phyloP scores from a whole-genome alignment of 805 yeast species.

The Peterozyma toletana region DNA sequence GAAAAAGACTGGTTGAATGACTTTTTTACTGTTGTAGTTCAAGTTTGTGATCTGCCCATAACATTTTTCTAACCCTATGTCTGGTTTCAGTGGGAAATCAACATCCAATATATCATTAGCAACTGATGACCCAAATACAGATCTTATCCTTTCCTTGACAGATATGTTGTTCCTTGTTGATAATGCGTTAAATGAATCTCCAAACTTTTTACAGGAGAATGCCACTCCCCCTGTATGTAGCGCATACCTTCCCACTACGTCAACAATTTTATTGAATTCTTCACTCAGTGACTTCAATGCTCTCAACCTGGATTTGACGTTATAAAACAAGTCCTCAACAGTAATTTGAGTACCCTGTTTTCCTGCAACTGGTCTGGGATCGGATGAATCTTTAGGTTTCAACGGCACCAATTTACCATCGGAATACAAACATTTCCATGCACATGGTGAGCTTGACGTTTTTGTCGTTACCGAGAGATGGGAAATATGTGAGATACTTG shows the following conservation, averaged over 20 bases:
- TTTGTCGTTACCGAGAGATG: slow-evolving; percentile 77
- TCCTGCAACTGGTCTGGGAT: slow-evolving; percentile 78
- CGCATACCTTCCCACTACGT: slow-evolving; percentile 78
- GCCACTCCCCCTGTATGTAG: slow-evolving; percentile 66
- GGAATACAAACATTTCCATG: slow-evolving; percentile 61
- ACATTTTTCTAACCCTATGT: slow-evolving; percentile 45
- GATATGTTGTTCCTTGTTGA: slow-evolving; percentile 43
- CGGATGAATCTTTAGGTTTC: slow-evolving; percentile 27
- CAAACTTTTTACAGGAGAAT: slow-evolving; percentile 72
- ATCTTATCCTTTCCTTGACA: slow-evolving; percentile 62
- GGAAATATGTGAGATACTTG: slow-evolving; percentile 87
- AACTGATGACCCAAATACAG: slow-evolving; percentile 62
- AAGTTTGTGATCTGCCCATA: slow-evolving; percentile 64
- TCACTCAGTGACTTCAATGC: slow-evolving; percentile 62
- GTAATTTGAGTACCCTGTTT: slow-evolving; percentile 76
- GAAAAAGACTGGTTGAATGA: slow-evolving; percentile 66
- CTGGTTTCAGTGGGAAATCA: slow-evolving; percentile 22
- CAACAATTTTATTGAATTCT: slow-evolving; percentile 71
- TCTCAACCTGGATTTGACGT: slow-evolving; percentile 70
- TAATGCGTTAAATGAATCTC: slow-evolving; percentile 66
- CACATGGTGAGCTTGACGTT: slow-evolving; percentile 50
- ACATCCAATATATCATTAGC: slow-evolving; percentile 58
- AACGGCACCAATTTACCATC: slow-evolving; percentile 55
- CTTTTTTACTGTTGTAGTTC: slow-evolving; percentile 62
- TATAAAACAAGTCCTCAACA: slow-evolving; percentile 87